Evolutionary conservation across 352 stramenopile species (phyloP).

Genomic region (Aphanomyces cochlioides): DNA sequence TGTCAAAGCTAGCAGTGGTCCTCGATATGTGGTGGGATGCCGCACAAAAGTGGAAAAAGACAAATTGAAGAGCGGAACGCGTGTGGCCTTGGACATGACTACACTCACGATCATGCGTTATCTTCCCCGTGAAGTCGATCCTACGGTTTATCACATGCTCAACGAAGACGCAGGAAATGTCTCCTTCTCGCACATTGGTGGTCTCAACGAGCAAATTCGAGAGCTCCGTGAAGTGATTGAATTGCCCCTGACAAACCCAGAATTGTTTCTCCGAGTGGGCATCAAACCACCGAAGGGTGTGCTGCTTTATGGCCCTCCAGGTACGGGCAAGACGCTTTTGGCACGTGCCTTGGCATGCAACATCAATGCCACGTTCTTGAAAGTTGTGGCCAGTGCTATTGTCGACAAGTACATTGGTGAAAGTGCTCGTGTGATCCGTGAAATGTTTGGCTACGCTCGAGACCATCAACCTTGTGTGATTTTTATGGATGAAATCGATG

Average conservation of each 20-base stretch:
- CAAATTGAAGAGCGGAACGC: slow-evolving; percentile 96
- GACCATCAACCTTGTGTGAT: slow-evolving; percentile 99
- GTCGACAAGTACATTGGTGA: slow-evolving; percentile 99
- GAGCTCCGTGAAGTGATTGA: slow-evolving; percentile 96
- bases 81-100: slow-evolving; percentile 99
- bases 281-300: slow-evolving; percentile 99
- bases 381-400: slow-evolving; percentile 98
- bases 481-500: slow-evolving; percentile 99
- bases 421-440: slow-evolving; percentile 97
- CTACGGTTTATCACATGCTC: slow-evolving; percentile 99
- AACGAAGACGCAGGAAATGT: slow-evolving; percentile 96
- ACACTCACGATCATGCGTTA: slow-evolving; percentile 99
- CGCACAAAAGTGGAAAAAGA: slow-evolving; percentile 91
- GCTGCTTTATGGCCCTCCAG: slow-evolving; percentile 97
- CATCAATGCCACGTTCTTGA: slow-evolving; percentile 99
- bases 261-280: slow-evolving; percentile 97
- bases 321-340: slow-evolving; percentile 98
- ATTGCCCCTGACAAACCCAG: slow-evolving; percentile 98
- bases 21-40: slow-evolving; percentile 98
- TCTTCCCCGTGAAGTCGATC: slow-evolving; percentile 97
- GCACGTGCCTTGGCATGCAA: slow-evolving; percentile 97
- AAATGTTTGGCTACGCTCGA: slow-evolving; percentile 98
- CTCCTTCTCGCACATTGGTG: slow-evolving; percentile 97
- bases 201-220: slow-evolving; percentile 98
- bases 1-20: slow-evolving; percentile 97